phyloP scores from a whole-genome alignment of 108 stramenopile species.

The Nitzschia sp. region DNA sequence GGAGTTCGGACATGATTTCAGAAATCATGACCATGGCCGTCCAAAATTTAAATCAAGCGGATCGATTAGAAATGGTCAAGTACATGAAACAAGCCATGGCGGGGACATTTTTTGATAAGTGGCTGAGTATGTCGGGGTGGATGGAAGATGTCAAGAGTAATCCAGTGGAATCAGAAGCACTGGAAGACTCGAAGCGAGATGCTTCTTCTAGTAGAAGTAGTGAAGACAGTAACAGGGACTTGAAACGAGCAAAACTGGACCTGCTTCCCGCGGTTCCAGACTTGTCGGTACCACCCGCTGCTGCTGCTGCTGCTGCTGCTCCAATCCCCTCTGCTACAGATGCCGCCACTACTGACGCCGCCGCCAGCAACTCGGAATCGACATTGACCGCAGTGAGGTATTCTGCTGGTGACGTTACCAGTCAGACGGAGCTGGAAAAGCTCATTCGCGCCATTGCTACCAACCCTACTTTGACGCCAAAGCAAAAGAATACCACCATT shows the following conservation, averaged over 20 bases:
- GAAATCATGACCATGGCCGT: conserved; percentile 94
- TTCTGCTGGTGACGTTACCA: conserved; percentile 49
- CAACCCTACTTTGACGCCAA: conserved; percentile 67
- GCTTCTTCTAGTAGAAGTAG: not conserved
- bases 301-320: not conserved
- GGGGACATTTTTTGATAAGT: conserved; percentile 90
- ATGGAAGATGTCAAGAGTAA: conserved; percentile 30
- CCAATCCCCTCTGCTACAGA: not conserved
- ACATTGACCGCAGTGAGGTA: conserved; percentile 2
- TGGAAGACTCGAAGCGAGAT: not conserved
- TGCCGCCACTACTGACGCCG: not conserved
- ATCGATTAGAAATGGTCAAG: conserved; percentile 81
- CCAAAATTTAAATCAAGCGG: conserved; percentile 75
- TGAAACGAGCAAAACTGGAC: not conserved
- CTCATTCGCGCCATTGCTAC: conserved; percentile 82
- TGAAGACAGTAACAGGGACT: not conserved
- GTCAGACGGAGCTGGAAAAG: conserved; percentile 78
- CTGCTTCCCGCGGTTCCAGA: not conserved
- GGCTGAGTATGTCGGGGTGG: conserved; percentile 87
- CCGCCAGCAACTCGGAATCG: not conserved
- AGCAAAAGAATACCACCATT: conserved; percentile 81
- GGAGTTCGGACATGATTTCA: conserved; percentile 79
- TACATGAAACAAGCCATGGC: conserved; percentile 92
- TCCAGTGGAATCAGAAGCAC: not conserved
- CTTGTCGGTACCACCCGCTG: not conserved